phyloP scores from a whole-genome alignment of 2,329 filamentous ascomycete species.

The Alternaria novae-zelandiae region DNA sequence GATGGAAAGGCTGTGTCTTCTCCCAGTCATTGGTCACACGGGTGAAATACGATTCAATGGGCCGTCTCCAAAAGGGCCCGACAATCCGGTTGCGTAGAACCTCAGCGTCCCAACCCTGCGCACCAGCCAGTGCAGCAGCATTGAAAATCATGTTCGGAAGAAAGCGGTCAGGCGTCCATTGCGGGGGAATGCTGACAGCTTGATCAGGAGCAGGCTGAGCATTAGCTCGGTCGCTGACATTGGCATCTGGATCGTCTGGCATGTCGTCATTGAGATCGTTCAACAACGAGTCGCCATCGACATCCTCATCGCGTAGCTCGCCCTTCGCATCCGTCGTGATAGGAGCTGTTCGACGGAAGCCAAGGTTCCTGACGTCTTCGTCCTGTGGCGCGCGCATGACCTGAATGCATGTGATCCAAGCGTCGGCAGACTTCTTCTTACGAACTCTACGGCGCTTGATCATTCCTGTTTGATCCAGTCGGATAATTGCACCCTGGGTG shows the following conservation, averaged over 20 bases:
- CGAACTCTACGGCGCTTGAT: constrained; percentile 48
- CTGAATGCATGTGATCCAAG: constrained; percentile 49
- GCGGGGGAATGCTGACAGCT: constrained; percentile 51
- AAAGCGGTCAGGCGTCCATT: constrained; percentile 62
- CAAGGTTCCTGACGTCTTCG: constrained; percentile 43
- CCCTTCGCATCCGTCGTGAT: constrained; percentile 16
- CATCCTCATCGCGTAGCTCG: constrained; percentile 38
- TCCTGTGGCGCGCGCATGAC: constrained; percentile 48
- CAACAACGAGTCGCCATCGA: constrained; percentile 38
- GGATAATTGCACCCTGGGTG: constrained; percentile 47
- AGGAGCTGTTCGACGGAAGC: constrained; percentile 31
- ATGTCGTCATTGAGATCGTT: constrained; percentile 42
- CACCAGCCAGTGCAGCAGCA: constrained; percentile 55
- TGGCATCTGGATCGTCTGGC: constrained; percentile 25
- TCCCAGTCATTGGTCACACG: constrained; percentile 64
- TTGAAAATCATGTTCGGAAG: constrained; percentile 61
- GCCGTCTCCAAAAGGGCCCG: constrained; percentile 61
- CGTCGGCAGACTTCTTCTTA: constrained; percentile 32
- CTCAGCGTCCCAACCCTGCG: constrained; percentile 57
- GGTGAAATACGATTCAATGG: constrained; percentile 60
- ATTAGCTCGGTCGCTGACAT: constrained; percentile 27
- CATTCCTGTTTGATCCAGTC: constrained; percentile 50
- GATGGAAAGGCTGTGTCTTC: constrained; percentile 62
- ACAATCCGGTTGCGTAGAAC: constrained; percentile 49
- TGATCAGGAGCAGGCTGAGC: constrained; percentile 21